These are phyloP conservation scores for Hypomontagnella monticulosa DNA, from an alignment of 495 filamentous ascomycete genomes.

Conservation along the genomic window DNA sequence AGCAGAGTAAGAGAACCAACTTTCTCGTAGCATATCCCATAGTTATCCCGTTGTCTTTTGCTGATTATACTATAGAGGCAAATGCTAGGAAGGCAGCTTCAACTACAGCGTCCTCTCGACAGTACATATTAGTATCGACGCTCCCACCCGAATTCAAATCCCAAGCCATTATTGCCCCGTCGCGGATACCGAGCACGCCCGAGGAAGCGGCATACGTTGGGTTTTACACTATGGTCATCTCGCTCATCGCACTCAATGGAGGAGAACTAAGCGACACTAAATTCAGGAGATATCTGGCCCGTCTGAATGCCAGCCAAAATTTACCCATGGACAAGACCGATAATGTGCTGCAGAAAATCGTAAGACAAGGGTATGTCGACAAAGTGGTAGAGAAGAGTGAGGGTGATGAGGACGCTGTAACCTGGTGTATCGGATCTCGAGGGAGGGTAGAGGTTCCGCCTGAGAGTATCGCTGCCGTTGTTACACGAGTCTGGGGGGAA, in stretches of 20 bases:
- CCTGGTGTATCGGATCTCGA: conserved; percentile 81
- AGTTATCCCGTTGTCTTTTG: conserved; percentile 10
- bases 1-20: conserved; percentile 61
- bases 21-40: conserved; percentile 11
- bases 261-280: conserved; percentile 78
- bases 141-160: conserved; percentile 72
- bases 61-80: conserved; percentile 38
- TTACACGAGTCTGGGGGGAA: conserved; percentile 67
- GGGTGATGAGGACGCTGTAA: conserved; percentile 76
- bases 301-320: conserved; percentile 78
- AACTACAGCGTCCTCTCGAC: conserved; percentile 64
- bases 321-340: conserved; percentile 83
- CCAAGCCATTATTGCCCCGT: conserved; percentile 72
- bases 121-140: conserved; percentile 77
- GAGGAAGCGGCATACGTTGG: conserved; percentile 82
- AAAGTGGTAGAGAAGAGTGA: conserved; percentile 69
- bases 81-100: conserved; percentile 56
- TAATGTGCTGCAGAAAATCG: conserved; percentile 74
- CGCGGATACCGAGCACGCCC: conserved; percentile 67
- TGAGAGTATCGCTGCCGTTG: conserved; percentile 73
- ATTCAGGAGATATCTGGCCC: conserved; percentile 74
- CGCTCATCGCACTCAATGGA: conserved; percentile 74
- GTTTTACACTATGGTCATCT: conserved; percentile 80
- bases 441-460: conserved; percentile 87
- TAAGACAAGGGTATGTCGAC: conserved; percentile 83